These are phyloP conservation scores for Lathyrus oleraceus DNA, from an alignment of 306 rosid genomes.

Conservation along the genomic window DNA sequence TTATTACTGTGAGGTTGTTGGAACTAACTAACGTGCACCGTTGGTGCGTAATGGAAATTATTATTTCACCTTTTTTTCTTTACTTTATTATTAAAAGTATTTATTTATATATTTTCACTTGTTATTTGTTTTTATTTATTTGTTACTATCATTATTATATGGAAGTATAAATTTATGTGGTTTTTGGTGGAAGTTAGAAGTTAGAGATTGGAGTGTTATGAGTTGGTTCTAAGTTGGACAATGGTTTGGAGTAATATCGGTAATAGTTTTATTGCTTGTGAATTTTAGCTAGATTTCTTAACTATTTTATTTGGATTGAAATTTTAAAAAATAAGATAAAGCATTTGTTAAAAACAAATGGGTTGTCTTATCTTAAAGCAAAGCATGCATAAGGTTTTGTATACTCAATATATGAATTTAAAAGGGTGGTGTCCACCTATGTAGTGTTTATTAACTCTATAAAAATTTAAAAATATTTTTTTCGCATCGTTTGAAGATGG, in stretches of 20 bases:
- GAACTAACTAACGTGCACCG: slow-evolving; percentile 41
- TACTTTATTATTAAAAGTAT: not conserved
- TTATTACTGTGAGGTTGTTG: slow-evolving; percentile 25
- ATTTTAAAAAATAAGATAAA: not conserved
- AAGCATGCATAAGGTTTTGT: no score
- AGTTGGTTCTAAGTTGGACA: slow-evolving; percentile 32
- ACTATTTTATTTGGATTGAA: not conserved
- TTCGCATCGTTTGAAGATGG: no score
- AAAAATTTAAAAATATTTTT: no score
- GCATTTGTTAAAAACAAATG: not conserved
- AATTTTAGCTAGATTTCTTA: not conserved
- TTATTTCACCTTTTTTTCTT: not conserved
- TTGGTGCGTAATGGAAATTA: slow-evolving; percentile 37
- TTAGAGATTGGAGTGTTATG: not conserved
- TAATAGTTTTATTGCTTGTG: not conserved
- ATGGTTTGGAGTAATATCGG: slow-evolving; percentile 33
- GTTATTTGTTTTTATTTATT: not conserved
- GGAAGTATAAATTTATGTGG: not conserved
- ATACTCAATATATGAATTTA: no score
- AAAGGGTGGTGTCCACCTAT: no score
- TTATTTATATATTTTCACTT: not conserved
- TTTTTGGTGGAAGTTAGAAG: slow-evolving; percentile 29
- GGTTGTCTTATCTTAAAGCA: no score
- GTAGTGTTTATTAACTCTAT: no score
- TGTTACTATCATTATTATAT: not conserved